Percentiles rank a stretch among this genome's conserved stretches.
Conservation (phyloP, 441 rosid species). For the Sinapis alba region DNA sequence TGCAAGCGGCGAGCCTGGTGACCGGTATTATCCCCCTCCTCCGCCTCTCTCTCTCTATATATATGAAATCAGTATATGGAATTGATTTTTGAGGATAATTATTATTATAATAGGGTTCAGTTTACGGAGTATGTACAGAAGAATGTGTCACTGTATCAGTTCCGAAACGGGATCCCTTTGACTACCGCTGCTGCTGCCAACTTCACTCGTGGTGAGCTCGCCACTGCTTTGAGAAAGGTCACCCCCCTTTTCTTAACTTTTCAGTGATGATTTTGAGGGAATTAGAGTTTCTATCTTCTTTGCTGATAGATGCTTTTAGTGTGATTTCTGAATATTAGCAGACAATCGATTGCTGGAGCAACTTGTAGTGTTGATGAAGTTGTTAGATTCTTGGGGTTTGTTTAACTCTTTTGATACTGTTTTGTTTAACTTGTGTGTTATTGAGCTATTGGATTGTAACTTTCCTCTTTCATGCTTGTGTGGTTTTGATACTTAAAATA, state of each 20-base stretch:
- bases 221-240: constrained; percentile 91
- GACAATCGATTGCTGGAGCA: background rate
- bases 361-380: background rate
- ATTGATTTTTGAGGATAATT: constrained; percentile 7
- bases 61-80: background rate
- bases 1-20: constrained; percentile 98
- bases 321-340: background rate
- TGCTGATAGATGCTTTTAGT: background rate
- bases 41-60: background rate
- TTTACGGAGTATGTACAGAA: constrained; percentile 89
- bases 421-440: background rate
- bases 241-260: background rate
- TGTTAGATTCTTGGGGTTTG: background rate
- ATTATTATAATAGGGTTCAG: constrained; percentile 44
- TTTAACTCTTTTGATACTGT: background rate
- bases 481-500: background rate
- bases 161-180: constrained; percentile 85
- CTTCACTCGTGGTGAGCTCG: constrained; percentile 92
- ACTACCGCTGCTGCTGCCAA: constrained; percentile 85
- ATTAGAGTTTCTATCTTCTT: constrained; percentile 2
- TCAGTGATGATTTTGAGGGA: background rate
- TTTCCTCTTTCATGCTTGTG: background rate
- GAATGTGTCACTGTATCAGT: constrained; percentile 88
- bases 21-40: constrained; percentile 51
- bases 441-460: constrained; percentile 7